phyloP scores from a whole-genome alignment of 495 filamentous ascomycete species.

The Hypoxylon cercidicola region DNA sequence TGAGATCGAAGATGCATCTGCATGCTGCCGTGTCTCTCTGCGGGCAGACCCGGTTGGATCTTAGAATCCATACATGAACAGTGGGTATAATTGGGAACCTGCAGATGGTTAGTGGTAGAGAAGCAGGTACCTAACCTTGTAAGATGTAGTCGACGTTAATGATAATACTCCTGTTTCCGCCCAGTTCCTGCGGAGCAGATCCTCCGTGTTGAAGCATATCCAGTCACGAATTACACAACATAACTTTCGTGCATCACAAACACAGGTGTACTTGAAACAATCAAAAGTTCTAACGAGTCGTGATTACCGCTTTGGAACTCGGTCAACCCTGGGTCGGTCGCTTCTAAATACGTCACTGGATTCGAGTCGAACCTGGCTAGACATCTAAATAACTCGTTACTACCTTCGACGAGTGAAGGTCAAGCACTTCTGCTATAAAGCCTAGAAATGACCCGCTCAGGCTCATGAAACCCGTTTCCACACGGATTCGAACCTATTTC shows the following conservation, averaged over 20 bases:
- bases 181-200: conserved; percentile 25
- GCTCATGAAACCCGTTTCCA: not conserved
- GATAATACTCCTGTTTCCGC: no score
- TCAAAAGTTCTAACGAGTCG: conserved; percentile 15
- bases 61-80: conserved; percentile 5
- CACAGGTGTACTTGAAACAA: conserved; percentile 7
- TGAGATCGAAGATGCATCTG: conserved; percentile 29
- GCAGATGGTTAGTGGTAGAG: not conserved
- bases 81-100: conserved; percentile 20
- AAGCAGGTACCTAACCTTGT: conserved; percentile 4
- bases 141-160: no score
- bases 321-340: not conserved
- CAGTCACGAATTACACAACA: not conserved
- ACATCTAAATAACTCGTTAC: conserved; percentile 5
- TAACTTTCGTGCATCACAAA: conserved; percentile 17
- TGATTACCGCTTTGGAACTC: conserved; percentile 6
- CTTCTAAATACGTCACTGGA: conserved; percentile 21
- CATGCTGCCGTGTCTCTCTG: conserved; percentile 12
- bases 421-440: conserved; percentile 3
- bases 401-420: not conserved
- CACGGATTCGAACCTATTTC: not conserved
- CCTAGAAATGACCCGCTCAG: not conserved
- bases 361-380: not conserved
- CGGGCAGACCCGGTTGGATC: conserved; percentile 5
- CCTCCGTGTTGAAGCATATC: conserved; percentile 21